Evolutionary conservation across 2,329 filamentous ascomycete genomes (phyloP).

Genomic region (Microcyclospora pomicola): DNA sequence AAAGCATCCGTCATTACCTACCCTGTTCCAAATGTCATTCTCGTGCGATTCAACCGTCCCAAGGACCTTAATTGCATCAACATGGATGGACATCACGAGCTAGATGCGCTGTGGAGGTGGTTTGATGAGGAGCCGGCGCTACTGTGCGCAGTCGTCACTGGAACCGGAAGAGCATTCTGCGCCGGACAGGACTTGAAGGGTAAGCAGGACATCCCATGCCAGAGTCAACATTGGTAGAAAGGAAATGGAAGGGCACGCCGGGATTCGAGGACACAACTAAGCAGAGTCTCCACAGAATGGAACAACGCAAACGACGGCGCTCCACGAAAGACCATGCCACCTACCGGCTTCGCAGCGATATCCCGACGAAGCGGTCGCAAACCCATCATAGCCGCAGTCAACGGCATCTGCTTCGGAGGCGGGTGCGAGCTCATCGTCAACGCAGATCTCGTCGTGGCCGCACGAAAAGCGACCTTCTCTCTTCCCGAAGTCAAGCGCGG

Average conservation of each 20-base stretch:
- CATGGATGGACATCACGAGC: constrained; percentile 18
- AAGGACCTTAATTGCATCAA: constrained; percentile 24
- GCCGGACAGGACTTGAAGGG: constrained; percentile 25
- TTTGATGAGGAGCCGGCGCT: constrained; percentile 19
- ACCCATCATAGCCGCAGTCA: constrained; percentile 62
- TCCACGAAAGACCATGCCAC: constrained; percentile 13
- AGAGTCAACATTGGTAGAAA: not conserved
- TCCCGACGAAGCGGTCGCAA: constrained; percentile 56
- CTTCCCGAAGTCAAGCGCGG: constrained; percentile 60
- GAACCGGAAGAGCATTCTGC: constrained; percentile 23
- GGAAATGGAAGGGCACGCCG: no score
- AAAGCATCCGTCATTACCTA: constrained; percentile 19
- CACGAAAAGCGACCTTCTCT: constrained; percentile 45
- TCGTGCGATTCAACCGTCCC: constrained; percentile 22
- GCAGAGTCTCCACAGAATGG: constrained; percentile 15
- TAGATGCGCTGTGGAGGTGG: constrained; percentile 21
- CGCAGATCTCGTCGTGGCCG: constrained; percentile 55
- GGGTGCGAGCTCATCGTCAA: constrained; percentile 66
- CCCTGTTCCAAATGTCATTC: constrained; percentile 19
- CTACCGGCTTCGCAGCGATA: constrained; percentile 50
- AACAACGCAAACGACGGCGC: constrained; percentile 17
- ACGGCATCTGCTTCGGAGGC: constrained; percentile 61
- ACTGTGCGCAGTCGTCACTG: constrained; percentile 23
- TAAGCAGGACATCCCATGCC: constrained; percentile 2
- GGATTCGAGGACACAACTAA: not conserved